A percentile compares a stretch with the other conserved stretches of the same genome.
Conservation (phyloP, 176 grass and related monocot genomes). For the maize (Zea mays) region Zm-B73-REFERENCE-NAM-5.0 NC_050100.1:191197001-191197500, state of each 20-base stretch:
- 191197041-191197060: slow-evolving; percentile 14
- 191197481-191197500: background rate
- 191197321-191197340: slow-evolving; percentile 7
- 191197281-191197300: background rate
- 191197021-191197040: slow-evolving; percentile 13
- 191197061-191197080: background rate
- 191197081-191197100: too few relatives aligned
- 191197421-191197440: background rate
- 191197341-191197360: background rate
- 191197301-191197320: slow-evolving; percentile 12
- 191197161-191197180: too few relatives aligned
- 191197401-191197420: background rate
- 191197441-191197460: background rate
- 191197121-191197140: too few relatives aligned
- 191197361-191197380: background rate
- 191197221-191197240: too few relatives aligned
- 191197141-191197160: too few relatives aligned
- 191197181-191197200: too few relatives aligned
- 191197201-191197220: too few relatives aligned
- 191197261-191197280: too few relatives aligned
- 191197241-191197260: too few relatives aligned
- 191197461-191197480: background rate
- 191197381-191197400: background rate
- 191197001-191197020: background rate
- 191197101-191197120: too few relatives aligned